Base-by-base conservation (phyloP, 2,329 filamentous ascomycete species). In the Venturia pyrina region DNA sequence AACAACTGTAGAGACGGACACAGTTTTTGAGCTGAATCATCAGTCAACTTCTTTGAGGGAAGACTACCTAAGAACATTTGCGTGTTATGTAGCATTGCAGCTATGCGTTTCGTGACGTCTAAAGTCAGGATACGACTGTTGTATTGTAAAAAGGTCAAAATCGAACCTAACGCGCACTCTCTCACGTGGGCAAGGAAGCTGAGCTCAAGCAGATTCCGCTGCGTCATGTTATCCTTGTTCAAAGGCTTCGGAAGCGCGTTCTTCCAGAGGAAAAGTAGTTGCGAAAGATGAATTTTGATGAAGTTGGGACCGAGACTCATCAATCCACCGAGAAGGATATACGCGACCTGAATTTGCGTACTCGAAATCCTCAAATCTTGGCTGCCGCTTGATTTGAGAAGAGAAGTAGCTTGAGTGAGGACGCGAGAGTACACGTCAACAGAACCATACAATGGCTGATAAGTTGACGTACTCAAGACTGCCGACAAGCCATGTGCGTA, bases 291-390 rank as follows among this genome's bases (percentile, higher is more conserved):
- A 32, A 98, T 98, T 78, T 99, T 99, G 76, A 98, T 93, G 75
- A 99, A 99, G 75, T 96, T 98, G 4, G 95, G 93, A 0, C 95
- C 95, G 0, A 99, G 83, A 0, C 93, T 92, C 93, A 98, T 98
- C 65, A 99, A 80, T 0, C 96, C 95, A 46, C 96, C 95, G 60
- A 99, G 96, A 66, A 99, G 80, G 61, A 96, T 96, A 93, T 95
- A 99, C 5, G 95, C 95, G 2, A 99, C 93, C 74, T 99, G 95
- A 32, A 99, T 92, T 73, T 99, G 95, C 1, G 92, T 96, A 71
- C 91, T 91, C 7, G 95, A 96, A 44, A 95, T 87, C 37, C 93
- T 87, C 64, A 99, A 81, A 74, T 99, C 93, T 73, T 91, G 91
- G 60, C 92, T 89, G 59, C 92, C 88, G 74, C 92, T 97, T 0